Conservation (phyloP, 768 basidiomycete species). For the Naganishia kalamii region DNA sequence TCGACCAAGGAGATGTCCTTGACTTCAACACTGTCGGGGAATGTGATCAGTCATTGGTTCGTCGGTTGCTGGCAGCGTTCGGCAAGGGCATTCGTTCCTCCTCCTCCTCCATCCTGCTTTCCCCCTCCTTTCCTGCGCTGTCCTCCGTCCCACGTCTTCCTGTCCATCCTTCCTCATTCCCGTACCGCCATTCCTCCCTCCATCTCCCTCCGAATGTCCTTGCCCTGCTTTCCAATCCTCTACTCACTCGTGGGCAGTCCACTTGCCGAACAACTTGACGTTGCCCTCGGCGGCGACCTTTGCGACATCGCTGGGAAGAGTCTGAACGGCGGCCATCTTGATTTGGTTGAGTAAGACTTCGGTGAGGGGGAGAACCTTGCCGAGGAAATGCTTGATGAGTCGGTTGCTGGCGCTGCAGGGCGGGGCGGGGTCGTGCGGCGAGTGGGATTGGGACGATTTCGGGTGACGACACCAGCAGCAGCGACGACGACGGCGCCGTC, state of each 20-base stretch:
- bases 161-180: background rate
- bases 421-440: background rate
- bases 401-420: background rate
- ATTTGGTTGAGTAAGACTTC: background rate
- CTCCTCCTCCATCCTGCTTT: background rate
- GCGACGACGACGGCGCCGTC: background rate
- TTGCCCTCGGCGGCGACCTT: slow-evolving; percentile 49
- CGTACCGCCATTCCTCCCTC: background rate
- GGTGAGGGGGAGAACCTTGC: slow-evolving; percentile 2
- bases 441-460: background rate
- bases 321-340: slow-evolving; percentile 28
- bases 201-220: background rate
- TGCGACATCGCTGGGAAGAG: slow-evolving; percentile 46
- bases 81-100: background rate
- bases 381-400: slow-evolving; percentile 3
- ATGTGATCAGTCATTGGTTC: background rate
- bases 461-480: slow-evolving; percentile 12
- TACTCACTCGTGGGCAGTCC: slow-evolving; percentile 94
- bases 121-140: background rate
- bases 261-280: slow-evolving; percentile 96
- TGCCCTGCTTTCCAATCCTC: background rate
- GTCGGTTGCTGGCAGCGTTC: background rate
- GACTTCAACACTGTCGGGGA: slow-evolving; percentile 72
- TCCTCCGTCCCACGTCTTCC: background rate
- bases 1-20: slow-evolving; percentile 98